Evolutionary conservation across 352 stramenopile genomes (phyloP).

Genomic region (Pythium plurisporium): DNA sequence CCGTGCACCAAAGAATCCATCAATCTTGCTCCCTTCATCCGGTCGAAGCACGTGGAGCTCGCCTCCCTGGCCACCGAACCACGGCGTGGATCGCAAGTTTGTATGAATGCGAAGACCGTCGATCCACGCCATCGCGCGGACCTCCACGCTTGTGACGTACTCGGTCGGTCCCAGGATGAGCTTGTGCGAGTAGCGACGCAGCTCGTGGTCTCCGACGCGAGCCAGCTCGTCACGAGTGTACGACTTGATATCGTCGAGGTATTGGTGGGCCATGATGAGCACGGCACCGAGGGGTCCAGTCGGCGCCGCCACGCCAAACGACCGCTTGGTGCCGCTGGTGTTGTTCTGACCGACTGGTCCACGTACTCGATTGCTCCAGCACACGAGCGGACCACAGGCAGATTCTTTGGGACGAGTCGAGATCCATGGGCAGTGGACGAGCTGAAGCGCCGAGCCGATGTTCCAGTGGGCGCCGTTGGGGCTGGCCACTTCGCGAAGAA

Average conservation of each 20-base stretch:
- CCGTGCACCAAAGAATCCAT: constrained; percentile 46
- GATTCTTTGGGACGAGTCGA: constrained; percentile 31
- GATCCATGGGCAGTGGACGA: constrained; percentile 54
- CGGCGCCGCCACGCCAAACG: constrained; percentile 21
- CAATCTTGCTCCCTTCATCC: constrained; percentile 37
- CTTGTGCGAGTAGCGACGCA: constrained; percentile 30
- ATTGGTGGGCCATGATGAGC: constrained; percentile 32
- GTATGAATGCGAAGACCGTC: constrained; percentile 65
- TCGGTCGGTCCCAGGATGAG: constrained; percentile 40
- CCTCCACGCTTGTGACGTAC: constrained; percentile 47
- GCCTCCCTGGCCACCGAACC: constrained; percentile 57
- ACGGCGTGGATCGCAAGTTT: constrained; percentile 48
- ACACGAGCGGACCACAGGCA: constrained; percentile 24
- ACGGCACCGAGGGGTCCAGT: constrained; percentile 37
- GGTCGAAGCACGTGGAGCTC: constrained; percentile 36
- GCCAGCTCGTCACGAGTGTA: constrained; percentile 32
- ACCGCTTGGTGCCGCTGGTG: constrained; percentile 38
- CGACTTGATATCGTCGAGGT: constrained; percentile 39
- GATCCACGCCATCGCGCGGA: constrained; percentile 56
- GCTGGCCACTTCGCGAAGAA: constrained; percentile 27
- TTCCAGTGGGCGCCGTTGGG: constrained; percentile 53
- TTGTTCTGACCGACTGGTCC: constrained; percentile 41
- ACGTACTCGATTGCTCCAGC: constrained; percentile 31
- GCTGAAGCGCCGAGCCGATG: constrained; percentile 40
- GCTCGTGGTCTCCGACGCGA: constrained; percentile 10